Base-by-base conservation (phyloP, 306 rosid genomes). In the Fragaria ananassa region DNA sequence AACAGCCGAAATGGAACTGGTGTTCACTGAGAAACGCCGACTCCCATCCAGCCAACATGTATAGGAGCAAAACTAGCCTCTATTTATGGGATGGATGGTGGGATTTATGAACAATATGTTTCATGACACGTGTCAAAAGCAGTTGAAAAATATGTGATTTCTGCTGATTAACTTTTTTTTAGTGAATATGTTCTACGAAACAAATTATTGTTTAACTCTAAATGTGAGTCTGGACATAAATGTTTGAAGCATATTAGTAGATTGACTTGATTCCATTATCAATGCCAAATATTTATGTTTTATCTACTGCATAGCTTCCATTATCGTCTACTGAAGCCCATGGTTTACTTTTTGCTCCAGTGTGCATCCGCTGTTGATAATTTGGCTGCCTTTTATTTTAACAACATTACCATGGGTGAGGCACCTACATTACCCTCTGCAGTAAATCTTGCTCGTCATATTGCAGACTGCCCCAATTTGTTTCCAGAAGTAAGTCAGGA, bases 361-460 rank as follows among this genome's bases (percentile, higher is more conserved):
- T 96, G 98, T 86, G 99, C 99, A 53, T 96, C 99, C 45, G 91
- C 99, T 83, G 93, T 96, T 68, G 99, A 96, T 80, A 90, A 89
- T 81, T 70, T 96, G 93, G 99, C 96, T 81, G 96, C 96, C 76
- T 92, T 82, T 86, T 96, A 91, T 82, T 96, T 96, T 84, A 96
- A 91, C 89, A 96, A 92, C 84, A 88, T 92, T 71, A 87, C 96
- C 15, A 82, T 88, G 99, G 99, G 98, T 67, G 99, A 96, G 89
- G 92, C 89, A 68, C 98, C 92, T 31, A 88, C 90, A 81, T 86
- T 86, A 68, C 89, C 93, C 39, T 89, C 98, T 42, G 89, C 98
- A 1, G 81, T 89, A 67, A 96, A 89, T 82, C 93, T 96, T 86
- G 88, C 97, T 81, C 91, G 86, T 79, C 97, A 88, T 68, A 87